Evolutionary conservation across 169 alveolate species (phyloP), one percentile per base, ranked within the genome.

Genomic region (Prorocentrum cordatum): DNA sequence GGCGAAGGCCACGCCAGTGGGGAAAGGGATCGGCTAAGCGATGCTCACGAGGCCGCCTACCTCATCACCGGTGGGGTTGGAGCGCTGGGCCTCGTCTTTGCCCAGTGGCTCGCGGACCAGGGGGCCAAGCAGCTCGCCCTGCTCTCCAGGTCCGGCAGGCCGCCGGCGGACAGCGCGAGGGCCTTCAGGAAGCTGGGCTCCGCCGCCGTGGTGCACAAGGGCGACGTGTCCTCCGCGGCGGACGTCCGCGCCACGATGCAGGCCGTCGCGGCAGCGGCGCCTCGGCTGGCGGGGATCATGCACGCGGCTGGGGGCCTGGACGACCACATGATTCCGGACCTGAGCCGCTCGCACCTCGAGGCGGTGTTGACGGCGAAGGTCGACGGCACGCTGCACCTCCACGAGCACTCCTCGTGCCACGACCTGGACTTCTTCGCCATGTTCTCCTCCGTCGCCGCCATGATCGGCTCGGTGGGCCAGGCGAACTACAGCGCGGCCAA

Each of bases 381-480:
- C 29, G 80, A 61, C 22, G 91, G 91, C 24, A 82, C 91, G n/a
- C 27, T 82, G 67, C 31, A 62, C 39, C 36, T 82, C 59, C 88
- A 22, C 20, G 35, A 24, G 5, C 10, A n/a, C 29, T 2, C 6
- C 14, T 7, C 22, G 27, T 0, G n/a, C 5, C 14, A 31, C 27
- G 16, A 89, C 61, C 73, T 93, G 66, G 91, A 92, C 62, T 26
- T 62, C 35, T 89, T 93, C 70, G 91, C 92, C 12, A 64, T 82
- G 67, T 94, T 94, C 79, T 94, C 95, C 64, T 93, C 95, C 0
- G 84, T 92, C 32, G 92, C 94, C 5, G 82, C 94, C 22, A 88
- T 94, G 66, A 47, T 93, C 32, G 95, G 95, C n/a, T 93, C 92
- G 33, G 91, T 68, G 47, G 94, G 94, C 1, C 95, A 94, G 82